These are phyloP conservation scores for Pestalotiopsis fici DNA, from an alignment of 2,329 filamentous ascomycete genomes.

Conservation along the genomic window DNA sequence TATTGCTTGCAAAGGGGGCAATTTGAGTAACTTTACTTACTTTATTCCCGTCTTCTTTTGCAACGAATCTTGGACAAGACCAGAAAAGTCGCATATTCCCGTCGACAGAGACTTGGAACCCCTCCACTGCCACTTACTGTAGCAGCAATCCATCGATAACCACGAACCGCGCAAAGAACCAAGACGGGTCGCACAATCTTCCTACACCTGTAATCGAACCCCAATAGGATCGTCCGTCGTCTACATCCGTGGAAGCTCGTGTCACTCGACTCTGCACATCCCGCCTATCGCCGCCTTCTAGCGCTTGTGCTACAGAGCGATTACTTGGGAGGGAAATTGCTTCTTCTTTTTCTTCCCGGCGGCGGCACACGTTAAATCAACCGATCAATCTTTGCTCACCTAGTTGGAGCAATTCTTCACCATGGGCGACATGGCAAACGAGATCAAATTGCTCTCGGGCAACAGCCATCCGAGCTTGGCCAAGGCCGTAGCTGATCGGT, in stretches of 20 bases:
- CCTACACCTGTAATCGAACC: not conserved
- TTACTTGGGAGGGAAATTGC: not conserved
- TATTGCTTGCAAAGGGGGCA: not conserved
- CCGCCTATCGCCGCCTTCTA: not conserved
- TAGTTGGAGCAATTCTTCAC: slow-evolving; percentile 9
- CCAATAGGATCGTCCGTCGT: not conserved
- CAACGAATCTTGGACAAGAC: too few relatives aligned
- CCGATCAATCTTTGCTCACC: slow-evolving; percentile 1
- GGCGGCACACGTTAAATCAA: not conserved
- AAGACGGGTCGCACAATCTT: not conserved
- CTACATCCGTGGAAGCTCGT: not conserved
- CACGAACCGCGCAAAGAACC: not conserved
- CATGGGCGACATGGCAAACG: slow-evolving; percentile 35
- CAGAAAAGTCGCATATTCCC: not conserved
- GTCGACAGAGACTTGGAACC: not conserved
- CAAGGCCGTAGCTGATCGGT: slow-evolving; percentile 38
- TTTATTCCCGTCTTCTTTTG: not conserved
- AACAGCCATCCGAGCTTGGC: slow-evolving; percentile 39
- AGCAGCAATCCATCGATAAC: not conserved
- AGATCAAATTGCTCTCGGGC: slow-evolving; percentile 41
- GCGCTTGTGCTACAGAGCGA: not conserved
- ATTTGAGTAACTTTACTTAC: not conserved
- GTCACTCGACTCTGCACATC: not conserved
- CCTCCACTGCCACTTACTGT: not conserved
- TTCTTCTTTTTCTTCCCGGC: not conserved